Evolutionary conservation across 208 protist genomes (phyloP).

Genomic region (Strigomonas oncopelti): DNA sequence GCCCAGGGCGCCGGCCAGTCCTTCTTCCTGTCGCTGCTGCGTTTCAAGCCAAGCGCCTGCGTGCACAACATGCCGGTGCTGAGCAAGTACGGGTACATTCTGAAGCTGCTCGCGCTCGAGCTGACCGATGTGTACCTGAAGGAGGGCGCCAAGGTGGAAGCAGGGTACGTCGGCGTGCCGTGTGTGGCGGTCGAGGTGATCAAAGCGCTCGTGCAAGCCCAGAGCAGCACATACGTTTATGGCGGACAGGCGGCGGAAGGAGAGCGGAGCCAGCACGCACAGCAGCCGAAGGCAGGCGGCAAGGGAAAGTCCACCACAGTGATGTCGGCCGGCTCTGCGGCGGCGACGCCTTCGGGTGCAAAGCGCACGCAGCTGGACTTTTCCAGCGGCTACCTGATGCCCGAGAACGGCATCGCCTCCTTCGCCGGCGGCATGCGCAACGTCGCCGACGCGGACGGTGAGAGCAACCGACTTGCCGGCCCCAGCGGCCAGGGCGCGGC

Average conservation of each 20-base stretch:
- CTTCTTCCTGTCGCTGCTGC: constrained; percentile 66
- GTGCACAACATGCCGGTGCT: constrained; percentile 42
- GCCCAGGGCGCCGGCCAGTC: constrained; percentile 24
- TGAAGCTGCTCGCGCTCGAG: constrained; percentile 79
- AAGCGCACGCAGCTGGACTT: not conserved
- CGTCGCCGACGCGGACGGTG: not conserved
- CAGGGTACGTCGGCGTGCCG: not conserved
- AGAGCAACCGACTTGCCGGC: constrained; percentile 5
- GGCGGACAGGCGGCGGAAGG: not conserved
- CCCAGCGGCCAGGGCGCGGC: constrained; percentile 19
- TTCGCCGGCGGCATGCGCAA: not conserved
- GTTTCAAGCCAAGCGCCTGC: constrained; percentile 31
- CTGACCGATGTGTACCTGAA: constrained; percentile 40
- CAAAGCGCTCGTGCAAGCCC: constrained; percentile 37
- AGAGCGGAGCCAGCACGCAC: not conserved
- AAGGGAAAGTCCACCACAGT: not conserved
- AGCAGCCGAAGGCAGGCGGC: not conserved
- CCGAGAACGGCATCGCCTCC: constrained; percentile 1
- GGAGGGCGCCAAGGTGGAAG: constrained; percentile 23
- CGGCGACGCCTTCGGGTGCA: not conserved
- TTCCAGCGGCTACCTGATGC: not conserved
- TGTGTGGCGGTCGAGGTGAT: constrained; percentile 23
- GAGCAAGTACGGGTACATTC: constrained; percentile 85
- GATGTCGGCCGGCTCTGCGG: not conserved
- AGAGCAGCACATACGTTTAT: not conserved